Evolutionary conservation across 2,329 filamentous ascomycete genomes (phyloP), one percentile per base, ranked within the genome.

Genomic region (Harringtonia lauricola): DNA sequence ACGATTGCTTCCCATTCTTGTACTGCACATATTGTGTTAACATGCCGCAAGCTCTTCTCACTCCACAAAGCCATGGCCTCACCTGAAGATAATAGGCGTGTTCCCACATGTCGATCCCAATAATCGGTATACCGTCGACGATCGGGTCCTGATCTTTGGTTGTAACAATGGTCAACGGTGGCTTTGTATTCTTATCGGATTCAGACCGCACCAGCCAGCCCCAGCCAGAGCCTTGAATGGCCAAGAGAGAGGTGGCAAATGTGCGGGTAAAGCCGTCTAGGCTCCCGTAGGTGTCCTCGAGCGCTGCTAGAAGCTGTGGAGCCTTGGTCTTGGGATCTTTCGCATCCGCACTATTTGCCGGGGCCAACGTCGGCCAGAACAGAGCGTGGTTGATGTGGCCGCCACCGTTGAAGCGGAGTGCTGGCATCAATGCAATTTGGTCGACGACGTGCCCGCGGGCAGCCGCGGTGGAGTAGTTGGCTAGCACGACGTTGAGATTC

Each of bases 91-190:
- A 94, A 59, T 94, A 94, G 1, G 87, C 87, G 65, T 94, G 87
- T 66, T 94, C 87, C 87, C 86, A 94, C 77, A 94, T 89, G 60
- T 94, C 87, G 2, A 94, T 70, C 0, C 86, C 86, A 35, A 88
- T 70, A 14, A 94, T 64, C 5, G 82, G 81, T 19, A 76, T 71
- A 49, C 79, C 74, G 15, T 68, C 55, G 9, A 81, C 73, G 7
- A 86, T 72, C 1, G 82, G 81, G 56, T 94, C 87, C 65, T 94
- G 87, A 58, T 94, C 86, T 58, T 87, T 86, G 8, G 83, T 88
- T 0, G 82, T 87, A 4, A 82, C 70, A 51, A 94, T 85, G 44
- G 78, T 71, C 51, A 94, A 61, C 1, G 65, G 71, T 2, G 62
- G 62, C 2, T 67, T 65, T 39, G 79, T 72, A 57, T 68, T 62